phyloP scores from a whole-genome alignment of 176 grass and related monocot genomes.

The Secale cereale region DNA sequence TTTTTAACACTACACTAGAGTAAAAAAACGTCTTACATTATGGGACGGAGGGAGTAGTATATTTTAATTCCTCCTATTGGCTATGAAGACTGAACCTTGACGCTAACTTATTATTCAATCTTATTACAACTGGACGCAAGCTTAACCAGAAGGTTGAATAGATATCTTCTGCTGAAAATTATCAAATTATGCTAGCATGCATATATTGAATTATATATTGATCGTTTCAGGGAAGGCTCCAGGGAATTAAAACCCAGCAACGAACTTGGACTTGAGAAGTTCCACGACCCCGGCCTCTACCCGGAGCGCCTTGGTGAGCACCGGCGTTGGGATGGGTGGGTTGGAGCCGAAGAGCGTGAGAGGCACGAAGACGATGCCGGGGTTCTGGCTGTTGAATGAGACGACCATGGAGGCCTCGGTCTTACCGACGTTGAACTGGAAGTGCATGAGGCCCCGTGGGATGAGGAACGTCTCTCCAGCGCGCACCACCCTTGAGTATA shows the following conservation, averaged over 20 bases:
- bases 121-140: no score
- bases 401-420: constrained; percentile 35
- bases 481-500: constrained; percentile 41
- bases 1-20: no score
- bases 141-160: no score
- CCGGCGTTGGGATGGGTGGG: constrained; percentile 43
- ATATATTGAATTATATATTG: no score
- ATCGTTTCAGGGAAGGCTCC: no score
- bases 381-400: constrained; percentile 70
- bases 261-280: constrained; percentile 59
- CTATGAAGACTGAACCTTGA: no score
- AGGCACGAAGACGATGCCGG: constrained; percentile 36
- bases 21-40: no score
- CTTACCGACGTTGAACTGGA: constrained; percentile 55
- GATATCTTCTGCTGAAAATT: no score
- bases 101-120: no score
- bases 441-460: constrained; percentile 58
- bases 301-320: constrained; percentile 53
- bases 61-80: no score
- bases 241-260: not conserved
- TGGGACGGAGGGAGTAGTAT: no score
- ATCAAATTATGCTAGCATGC: no score
- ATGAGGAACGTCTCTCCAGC: constrained; percentile 52
- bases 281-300: constrained; percentile 38
- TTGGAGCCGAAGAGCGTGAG: constrained; percentile 46